A percentile compares a stretch with the other conserved stretches of the same genome.
These are phyloP conservation scores for Musa beccarii DNA, from an alignment of 176 grass and related monocot genomes.

Conservation along the genomic window DNA sequence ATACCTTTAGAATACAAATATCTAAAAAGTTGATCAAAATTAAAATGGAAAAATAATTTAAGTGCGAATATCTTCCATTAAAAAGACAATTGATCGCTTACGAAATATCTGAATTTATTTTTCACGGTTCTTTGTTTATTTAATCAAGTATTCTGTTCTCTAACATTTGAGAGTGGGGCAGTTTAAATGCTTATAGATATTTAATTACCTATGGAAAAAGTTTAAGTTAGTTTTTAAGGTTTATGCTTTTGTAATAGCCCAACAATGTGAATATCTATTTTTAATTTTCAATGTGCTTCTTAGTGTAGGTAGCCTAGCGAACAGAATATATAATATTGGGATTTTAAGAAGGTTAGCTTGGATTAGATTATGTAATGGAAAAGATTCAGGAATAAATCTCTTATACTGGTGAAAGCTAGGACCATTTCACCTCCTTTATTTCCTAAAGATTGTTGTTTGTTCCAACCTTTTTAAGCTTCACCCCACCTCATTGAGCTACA, in stretches of 20 bases:
- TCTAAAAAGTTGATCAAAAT: background rate
- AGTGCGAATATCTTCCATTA: background rate
- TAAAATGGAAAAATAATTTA: background rate
- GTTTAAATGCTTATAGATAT: background rate
- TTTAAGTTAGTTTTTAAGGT: background rate
- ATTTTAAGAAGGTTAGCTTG: background rate
- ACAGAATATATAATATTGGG: background rate
- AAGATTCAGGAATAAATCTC: background rate
- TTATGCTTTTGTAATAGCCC: background rate
- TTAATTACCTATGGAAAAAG: background rate
- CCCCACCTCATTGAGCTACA: slow-evolving; percentile 22
- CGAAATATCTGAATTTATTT: background rate
- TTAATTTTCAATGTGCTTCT: too few relatives aligned
- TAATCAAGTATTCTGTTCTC: background rate
- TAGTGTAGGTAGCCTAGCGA: background rate
- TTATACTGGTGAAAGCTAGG: background rate
- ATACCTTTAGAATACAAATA: background rate
- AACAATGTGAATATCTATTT: too few relatives aligned
- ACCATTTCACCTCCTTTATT: background rate
- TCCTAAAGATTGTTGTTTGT: slow-evolving; percentile 11
- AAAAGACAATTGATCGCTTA: background rate
- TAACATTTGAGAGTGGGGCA: background rate
- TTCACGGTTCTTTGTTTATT: background rate
- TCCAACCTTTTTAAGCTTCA: slow-evolving; percentile 16
- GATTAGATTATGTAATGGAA: background rate